A percentile compares a stretch with the other conserved stretches of the same genome.
These are phyloP conservation scores for Pyracantha coccinea DNA, from an alignment of 331 rosid species.

Conservation along the genomic window DNA sequence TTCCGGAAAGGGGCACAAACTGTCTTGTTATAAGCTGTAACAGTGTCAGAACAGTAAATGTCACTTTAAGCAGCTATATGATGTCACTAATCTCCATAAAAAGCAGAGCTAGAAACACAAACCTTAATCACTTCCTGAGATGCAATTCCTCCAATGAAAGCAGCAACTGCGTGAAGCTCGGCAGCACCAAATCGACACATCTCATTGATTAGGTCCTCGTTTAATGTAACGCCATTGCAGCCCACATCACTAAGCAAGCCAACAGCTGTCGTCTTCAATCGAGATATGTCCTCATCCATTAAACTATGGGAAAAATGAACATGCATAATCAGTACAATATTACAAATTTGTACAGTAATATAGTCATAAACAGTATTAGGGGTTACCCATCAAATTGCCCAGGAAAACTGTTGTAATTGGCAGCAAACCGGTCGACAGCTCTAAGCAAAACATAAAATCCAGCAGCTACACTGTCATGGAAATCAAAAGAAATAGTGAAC, in stretches of 20 bases:
- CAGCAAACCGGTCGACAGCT: slow-evolving; percentile 91
- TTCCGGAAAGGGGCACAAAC: slow-evolving; percentile 84
- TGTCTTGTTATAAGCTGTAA: slow-evolving; percentile 85
- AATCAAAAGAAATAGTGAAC: slow-evolving; percentile 10
- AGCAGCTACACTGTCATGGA: slow-evolving; percentile 52
- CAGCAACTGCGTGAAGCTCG: slow-evolving; percentile 90
- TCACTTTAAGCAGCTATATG: background rate
- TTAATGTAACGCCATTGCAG: slow-evolving; percentile 68
- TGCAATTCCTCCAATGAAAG: slow-evolving; percentile 91
- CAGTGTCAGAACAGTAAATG: background rate
- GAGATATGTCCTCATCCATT: slow-evolving; percentile 88
- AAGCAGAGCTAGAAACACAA: slow-evolving; percentile 10
- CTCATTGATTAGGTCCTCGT: slow-evolving; percentile 94
- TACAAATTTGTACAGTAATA: background rate
- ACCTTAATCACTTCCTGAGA: slow-evolving; percentile 99
- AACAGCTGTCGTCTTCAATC: slow-evolving; percentile 77
- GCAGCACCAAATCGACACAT: slow-evolving; percentile 98
- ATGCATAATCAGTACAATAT: background rate
- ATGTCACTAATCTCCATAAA: background rate
- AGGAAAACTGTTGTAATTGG: slow-evolving; percentile 89
- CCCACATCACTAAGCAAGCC: slow-evolving; percentile 82
- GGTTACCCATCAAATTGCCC: slow-evolving; percentile 82
- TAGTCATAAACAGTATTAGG: slow-evolving; percentile 1
- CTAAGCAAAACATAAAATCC: slow-evolving; percentile 91
- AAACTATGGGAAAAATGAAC: slow-evolving; percentile 43